phyloP scores from a whole-genome alignment of 169 alveolate genomes.

The Plasmodium coatneyi region DNA sequence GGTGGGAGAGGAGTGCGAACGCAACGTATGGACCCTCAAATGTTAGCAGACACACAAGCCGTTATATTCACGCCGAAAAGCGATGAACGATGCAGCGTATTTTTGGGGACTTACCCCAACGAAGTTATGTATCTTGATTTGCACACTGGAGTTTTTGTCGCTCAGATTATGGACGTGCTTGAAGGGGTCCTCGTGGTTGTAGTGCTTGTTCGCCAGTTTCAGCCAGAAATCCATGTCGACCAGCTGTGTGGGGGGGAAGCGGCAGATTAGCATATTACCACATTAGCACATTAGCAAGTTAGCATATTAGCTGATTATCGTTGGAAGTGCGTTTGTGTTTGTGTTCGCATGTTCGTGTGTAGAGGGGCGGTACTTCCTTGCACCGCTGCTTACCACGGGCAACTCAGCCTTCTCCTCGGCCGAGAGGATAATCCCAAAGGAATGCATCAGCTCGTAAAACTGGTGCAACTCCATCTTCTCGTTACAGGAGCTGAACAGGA shows the following conservation, averaged over 20 bases:
- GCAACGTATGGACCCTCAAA: neutral
- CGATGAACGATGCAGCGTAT: neutral
- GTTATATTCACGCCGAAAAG: neutral
- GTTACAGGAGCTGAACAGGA: conserved; percentile 60
- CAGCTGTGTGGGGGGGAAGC: neutral
- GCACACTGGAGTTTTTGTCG: conserved; percentile 21
- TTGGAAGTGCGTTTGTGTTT: neutral
- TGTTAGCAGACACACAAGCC: neutral
- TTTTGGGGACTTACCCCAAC: conserved; percentile 24
- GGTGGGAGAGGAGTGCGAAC: neutral
- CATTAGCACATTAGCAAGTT: neutral
- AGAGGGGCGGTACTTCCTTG: neutral
- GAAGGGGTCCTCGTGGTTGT: conserved; percentile 43
- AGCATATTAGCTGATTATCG: no score
- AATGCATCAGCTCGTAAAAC: conserved; percentile 47
- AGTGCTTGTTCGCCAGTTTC: conserved; percentile 41
- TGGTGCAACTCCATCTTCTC: conserved; percentile 14
- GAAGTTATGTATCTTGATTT: conserved; percentile 35
- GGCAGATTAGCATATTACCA: neutral
- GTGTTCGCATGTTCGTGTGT: neutral
- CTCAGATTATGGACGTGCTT: neutral
- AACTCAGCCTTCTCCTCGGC: conserved; percentile 48
- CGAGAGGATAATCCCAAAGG: conserved; percentile 55
- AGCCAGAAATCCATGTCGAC: conserved; percentile 64
- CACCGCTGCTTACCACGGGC: conserved; percentile 8